Percentiles rank a stretch among this genome's conserved stretches.
phyloP scores from a whole-genome alignment of 176 grass and related monocot species.

The Eleusine indica region DNA sequence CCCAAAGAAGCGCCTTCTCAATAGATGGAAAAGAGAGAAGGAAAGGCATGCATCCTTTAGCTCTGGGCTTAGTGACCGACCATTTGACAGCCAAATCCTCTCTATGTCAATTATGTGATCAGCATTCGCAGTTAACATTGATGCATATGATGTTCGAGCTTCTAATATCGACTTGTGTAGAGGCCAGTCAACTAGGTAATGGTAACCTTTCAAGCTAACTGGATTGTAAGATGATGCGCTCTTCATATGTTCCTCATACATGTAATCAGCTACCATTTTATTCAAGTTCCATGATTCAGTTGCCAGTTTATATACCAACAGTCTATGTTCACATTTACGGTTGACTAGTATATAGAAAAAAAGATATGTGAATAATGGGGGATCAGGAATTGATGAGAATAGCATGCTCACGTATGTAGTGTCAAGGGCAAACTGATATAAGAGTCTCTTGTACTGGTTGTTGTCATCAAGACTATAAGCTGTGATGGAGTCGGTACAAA shows the following conservation, averaged over 20 bases:
- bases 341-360: not conserved
- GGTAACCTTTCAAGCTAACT: slow-evolving; percentile 34
- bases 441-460: not conserved
- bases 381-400: not conserved
- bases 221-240: slow-evolving; percentile 11
- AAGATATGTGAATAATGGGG: not conserved
- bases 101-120: slow-evolving; percentile 19
- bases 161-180: not conserved
- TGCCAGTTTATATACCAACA: not conserved
- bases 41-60: slow-evolving; percentile 41
- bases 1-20: slow-evolving; percentile 42
- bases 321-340: not conserved
- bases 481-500: not conserved
- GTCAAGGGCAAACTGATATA: not conserved
- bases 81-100: not conserved
- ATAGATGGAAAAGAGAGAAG: slow-evolving; percentile 35
- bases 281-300: slow-evolving; percentile 28
- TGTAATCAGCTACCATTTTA: slow-evolving; percentile 43
- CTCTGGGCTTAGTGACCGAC: not conserved
- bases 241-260: slow-evolving; percentile 11
- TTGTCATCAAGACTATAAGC: slow-evolving; percentile 26
- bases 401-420: not conserved
- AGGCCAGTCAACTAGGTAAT: slow-evolving; percentile 40
- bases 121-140: not conserved
- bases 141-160: not conserved